A percentile compares a stretch with the other conserved stretches of the same genome.
These are phyloP conservation scores for Carnegiea gigantea DNA, from an alignment of 179 eudicot species.

Conservation along the genomic window DNA sequence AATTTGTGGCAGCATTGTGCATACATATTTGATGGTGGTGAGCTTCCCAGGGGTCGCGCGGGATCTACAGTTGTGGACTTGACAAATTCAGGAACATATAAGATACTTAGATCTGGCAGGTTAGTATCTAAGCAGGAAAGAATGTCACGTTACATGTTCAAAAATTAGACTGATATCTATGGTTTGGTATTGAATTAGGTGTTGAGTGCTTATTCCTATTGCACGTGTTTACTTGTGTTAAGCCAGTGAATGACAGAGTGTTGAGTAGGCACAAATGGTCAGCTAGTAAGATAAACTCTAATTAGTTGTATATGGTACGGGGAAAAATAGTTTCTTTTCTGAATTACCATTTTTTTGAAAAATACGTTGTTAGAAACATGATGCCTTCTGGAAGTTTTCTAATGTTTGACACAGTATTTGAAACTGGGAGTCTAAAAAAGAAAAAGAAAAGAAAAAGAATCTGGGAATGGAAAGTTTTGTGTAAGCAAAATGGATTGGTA, in stretches of 20 bases:
- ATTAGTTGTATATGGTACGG: neutral
- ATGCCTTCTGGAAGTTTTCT: too few relatives aligned
- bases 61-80: constrained; percentile 91
- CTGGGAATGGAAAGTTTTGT: too few relatives aligned
- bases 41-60: constrained; percentile 79
- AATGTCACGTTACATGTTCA: neutral
- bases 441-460: too few relatives aligned
- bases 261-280: neutral
- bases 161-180: neutral
- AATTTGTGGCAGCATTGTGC: constrained; percentile 82
- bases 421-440: neutral
- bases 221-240: neutral
- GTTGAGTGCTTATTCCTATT: neutral
- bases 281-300: neutral
- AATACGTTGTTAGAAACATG: too few relatives aligned
- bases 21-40: constrained; percentile 70
- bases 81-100: constrained; percentile 57
- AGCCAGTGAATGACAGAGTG: neutral
- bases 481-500: too few relatives aligned
- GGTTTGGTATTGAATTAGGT: neutral
- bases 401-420: neutral
- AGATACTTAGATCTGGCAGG: constrained; percentile 85
- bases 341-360: too few relatives aligned
- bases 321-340: neutral
- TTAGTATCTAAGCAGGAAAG: constrained; percentile 22